Conservation (phyloP, 257 asterid species). For the Penstemon barbatus region DNA sequence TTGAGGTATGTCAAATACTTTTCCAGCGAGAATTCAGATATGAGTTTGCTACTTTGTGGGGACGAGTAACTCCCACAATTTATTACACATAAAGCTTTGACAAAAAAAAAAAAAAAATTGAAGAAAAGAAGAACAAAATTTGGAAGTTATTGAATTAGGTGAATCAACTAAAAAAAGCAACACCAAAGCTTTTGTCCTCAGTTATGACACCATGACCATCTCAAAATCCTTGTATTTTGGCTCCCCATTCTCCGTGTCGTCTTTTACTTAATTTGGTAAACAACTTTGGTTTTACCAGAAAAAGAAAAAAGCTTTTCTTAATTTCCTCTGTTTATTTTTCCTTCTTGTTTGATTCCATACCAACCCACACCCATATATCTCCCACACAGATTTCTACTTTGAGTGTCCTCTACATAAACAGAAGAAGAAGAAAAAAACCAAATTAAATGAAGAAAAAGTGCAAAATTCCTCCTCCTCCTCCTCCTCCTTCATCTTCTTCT, state of each 20-base stretch:
- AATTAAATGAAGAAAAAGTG: conserved; percentile 45
- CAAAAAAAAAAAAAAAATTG: too few species aligned
- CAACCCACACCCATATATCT: neutral
- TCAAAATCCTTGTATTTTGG: conserved; percentile 13
- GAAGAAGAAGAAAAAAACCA: neutral
- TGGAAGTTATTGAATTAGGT: conserved; percentile 13
- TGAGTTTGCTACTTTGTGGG: too few species aligned
- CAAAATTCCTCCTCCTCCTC: conserved; percentile 18
- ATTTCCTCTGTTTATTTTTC: neutral
- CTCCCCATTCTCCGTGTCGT: neutral
- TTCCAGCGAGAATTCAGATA: too few species aligned
- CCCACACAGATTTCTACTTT: conserved; percentile 17
- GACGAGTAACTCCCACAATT: too few species aligned
- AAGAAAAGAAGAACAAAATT: too few species aligned
- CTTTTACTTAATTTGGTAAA: conserved; percentile 19
- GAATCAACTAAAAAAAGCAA: conserved; percentile 8
- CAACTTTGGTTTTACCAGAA: conserved; percentile 20
- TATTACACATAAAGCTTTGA: too few species aligned
- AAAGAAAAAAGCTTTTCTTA: neutral
- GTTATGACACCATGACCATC: neutral
- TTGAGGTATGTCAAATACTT: too few species aligned
- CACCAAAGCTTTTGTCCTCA: neutral
- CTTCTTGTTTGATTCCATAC: neutral
- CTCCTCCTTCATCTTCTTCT: conserved; percentile 53
- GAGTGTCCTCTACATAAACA: neutral